A percentile compares a stretch with the other conserved stretches of the same genome.
Evolutionary conservation across 1,284 basidiomycete genomes (phyloP).

Genomic region (Clitocybe nebularis): DNA sequence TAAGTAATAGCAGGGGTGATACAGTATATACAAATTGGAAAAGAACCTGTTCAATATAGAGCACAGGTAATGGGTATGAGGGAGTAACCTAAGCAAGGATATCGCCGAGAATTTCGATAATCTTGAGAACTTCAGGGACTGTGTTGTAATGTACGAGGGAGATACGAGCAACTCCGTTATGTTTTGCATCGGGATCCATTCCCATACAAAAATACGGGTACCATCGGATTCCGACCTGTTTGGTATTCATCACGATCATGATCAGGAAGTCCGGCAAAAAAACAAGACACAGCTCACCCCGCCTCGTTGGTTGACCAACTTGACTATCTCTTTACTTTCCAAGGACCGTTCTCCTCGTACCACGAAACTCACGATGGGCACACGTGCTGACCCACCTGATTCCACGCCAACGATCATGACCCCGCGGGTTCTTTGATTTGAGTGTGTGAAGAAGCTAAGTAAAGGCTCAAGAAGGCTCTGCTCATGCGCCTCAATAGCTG

Average conservation of each 20-base stretch:
- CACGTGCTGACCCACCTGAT: conserved; percentile 37
- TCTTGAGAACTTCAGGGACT: conserved; percentile 57
- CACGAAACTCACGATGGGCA: conserved; percentile 73
- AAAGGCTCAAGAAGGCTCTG: conserved; percentile 35
- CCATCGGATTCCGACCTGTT: conserved; percentile 79
- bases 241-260: too few species aligned
- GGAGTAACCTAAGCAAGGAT: conserved; percentile 26
- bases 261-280: not conserved
- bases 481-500: conserved; percentile 40
- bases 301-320: conserved; percentile 53
- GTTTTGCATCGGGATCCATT: conserved; percentile 50
- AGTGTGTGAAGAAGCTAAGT: conserved; percentile 32
- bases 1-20: too few species aligned
- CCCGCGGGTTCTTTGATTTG: conserved; percentile 45
- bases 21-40: too few species aligned
- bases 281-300: conserved; percentile 50
- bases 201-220: too few species aligned
- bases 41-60: too few species aligned
- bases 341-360: conserved; percentile 52
- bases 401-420: conserved; percentile 67
- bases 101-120: conserved; percentile 53
- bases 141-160: conserved; percentile 84
- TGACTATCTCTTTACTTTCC: conserved; percentile 62
- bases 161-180: conserved; percentile 71
- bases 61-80: too few species aligned